Percentiles rank a stretch among this genome's conserved stretches.
phyloP scores from a whole-genome alignment of 1,139 yeast genomes.

The Meyerozyma sp. region DNA sequence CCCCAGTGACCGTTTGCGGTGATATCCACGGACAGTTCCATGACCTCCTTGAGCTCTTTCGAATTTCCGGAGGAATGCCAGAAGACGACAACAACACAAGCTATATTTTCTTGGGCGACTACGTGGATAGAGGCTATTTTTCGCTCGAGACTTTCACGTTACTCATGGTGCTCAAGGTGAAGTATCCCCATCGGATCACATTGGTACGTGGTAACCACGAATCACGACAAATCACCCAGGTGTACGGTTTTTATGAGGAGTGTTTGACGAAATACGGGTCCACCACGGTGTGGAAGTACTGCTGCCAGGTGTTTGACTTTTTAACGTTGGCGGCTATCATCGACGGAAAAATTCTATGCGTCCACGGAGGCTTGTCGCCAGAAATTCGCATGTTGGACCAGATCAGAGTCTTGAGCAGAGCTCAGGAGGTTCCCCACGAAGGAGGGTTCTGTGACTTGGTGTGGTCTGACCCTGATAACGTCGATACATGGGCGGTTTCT shows the following conservation, averaged over 20 bases:
- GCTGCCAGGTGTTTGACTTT: conserved; percentile 94
- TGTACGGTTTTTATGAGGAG: conserved; percentile 88
- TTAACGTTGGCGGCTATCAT: conserved; percentile 90
- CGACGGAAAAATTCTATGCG: conserved; percentile 89
- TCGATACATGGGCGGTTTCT: conserved; percentile 97
- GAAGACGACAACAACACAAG: conserved; percentile 40
- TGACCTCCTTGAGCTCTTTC: conserved; percentile 83
- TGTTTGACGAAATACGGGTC: conserved; percentile 89
- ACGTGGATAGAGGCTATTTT: conserved; percentile 95
- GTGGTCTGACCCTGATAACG: conserved; percentile 98
- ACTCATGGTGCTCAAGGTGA: conserved; percentile 84
- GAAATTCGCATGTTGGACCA: conserved; percentile 96
- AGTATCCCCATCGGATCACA: conserved; percentile 81
- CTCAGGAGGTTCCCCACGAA: conserved; percentile 99
- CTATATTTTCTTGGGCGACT: conserved; percentile 87
- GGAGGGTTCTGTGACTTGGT: conserved; percentile 97
- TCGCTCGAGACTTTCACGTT: conserved; percentile 88
- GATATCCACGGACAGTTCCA: conserved; percentile 99
- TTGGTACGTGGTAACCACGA: conserved; percentile 93
- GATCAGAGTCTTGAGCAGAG: conserved; percentile 87
- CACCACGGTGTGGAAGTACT: conserved; percentile 96
- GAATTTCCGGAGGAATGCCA: conserved; percentile 94
- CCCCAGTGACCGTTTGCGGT: conserved; percentile 98
- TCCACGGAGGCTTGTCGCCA: conserved; percentile 97
- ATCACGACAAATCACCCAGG: conserved; percentile 92